Evolutionary conservation across 2,329 filamentous ascomycete genomes (phyloP), one percentile per base, ranked within the genome.

Genomic region (Ophiosphaerella narmari): DNA sequence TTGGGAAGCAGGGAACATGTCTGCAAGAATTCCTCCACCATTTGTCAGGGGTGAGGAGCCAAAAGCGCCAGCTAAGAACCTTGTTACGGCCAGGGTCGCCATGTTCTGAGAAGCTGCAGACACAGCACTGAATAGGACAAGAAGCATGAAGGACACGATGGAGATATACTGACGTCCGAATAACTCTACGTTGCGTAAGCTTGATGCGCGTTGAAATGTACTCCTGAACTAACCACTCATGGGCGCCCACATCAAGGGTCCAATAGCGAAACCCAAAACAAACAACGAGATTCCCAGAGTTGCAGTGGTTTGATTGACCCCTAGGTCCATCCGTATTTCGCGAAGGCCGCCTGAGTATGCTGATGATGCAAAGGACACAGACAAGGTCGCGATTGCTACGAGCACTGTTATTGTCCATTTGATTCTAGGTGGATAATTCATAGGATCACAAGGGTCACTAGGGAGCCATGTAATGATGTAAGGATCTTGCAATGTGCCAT

Each of bases 351-450:
- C 83, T 4, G 82, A 83, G 68, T 84, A 89, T 29, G 87, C 87
- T 1, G 85, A 87, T 14, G 86, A 88, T 46, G 84, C 83, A 60
- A 91, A 87, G 2, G 88, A 78, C 26, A 90, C 86, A 24, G 75
- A 86, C 37, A 91, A 78, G 1, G 86, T 88, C 12, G 87, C 84
- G 26, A 87, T 61, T 11, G 87, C 86, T 48, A 87, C 82, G 36
- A 87, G 68, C 45, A 82, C 65, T 1, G 86, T 87, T 55, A 87
- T 82, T 26, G 69, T 66, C 87, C 88, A 91, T 74, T 90, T 90
- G 71, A 80, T 82, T 24, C 64, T 47, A 2, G 64, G 52, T 8
- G 79, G 73, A 60, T 85, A 88, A 41, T 77, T 75, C 78, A 87
- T 81, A 0, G 88, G 86, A 68, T 91, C 88, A 56, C 83, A 81